Evolutionary conservation across 441 rosid genomes (phyloP).

Genomic region (Syzygium malaccense): DNA sequence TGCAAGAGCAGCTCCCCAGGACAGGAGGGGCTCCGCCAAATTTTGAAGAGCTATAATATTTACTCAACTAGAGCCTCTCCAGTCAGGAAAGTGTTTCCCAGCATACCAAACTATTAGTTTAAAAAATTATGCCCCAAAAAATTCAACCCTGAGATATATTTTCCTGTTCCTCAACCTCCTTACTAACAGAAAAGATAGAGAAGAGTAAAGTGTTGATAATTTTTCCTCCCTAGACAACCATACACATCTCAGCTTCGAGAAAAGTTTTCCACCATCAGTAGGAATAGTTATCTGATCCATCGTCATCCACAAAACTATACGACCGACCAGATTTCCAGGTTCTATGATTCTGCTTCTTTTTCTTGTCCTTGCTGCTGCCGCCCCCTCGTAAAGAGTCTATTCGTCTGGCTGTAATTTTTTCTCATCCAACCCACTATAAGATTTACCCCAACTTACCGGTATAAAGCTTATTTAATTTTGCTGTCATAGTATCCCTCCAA

Average conservation of each 20-base stretch:
- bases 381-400: conserved; percentile 24
- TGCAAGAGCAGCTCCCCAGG: not conserved
- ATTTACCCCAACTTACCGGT: not conserved
- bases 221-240: not conserved
- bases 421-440: not conserved
- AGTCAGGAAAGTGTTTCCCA: not conserved
- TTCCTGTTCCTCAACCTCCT: not conserved
- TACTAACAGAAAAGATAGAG: not conserved
- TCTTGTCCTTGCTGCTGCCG: not conserved
- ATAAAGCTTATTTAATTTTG: not conserved
- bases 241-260: not conserved
- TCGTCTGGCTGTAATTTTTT: not conserved
- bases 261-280: not conserved
- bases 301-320: conserved; percentile 8
- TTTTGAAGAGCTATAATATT: not conserved
- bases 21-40: not conserved
- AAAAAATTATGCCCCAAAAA: not conserved
- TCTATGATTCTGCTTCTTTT: conserved; percentile 48
- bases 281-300: not conserved
- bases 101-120: not conserved
- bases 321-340: conserved; percentile 12
- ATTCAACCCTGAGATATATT: not conserved
- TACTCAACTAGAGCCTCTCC: not conserved
- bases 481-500: not conserved
- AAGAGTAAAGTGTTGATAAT: not conserved